Base-by-base conservation (phyloP, 306 rosid species). In the Lablab purpureus region DNA sequence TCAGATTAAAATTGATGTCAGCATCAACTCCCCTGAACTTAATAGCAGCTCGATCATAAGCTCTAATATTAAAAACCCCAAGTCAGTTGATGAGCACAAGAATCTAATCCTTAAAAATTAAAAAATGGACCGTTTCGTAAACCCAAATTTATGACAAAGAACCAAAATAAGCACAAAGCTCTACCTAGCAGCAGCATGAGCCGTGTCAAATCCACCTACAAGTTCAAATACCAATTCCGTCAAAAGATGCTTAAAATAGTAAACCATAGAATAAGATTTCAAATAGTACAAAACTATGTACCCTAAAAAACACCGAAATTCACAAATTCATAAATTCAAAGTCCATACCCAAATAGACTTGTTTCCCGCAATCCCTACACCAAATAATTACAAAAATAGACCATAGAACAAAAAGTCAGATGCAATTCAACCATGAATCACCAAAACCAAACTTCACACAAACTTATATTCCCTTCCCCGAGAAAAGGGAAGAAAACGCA, bases 141-240 rank as follows among this genome's bases (percentile, higher is more conserved):
- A 54, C 56, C 6, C n/a, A 65, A 67, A 51, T 36, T 12, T 21
- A 19, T 9, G 27, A 68, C 32, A 41, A 45, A 69, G 37, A 64
- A 47, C 28, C 8, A 74, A 78, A n/a, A 22, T 19, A 77, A 21
- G 32, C n/a, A 22, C 19, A 22, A 52, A 28, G 17, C 9, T 43
- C 59, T 85, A 95, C 99, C 98, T 93, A 36, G 99, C 99, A 19
- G 99, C 99, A 59, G 98, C 91, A 78, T 90, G 98, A 59, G 99
- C 99, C 56, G 99, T 95, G 91, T 95, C 99, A 79, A 95, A 95
- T 80, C 99, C 99, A 83, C 99, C 99, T 95, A 82, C 28, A 81
- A 63, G 67, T 14, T 66, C 84, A 81, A 87, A 77, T 47, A 76
- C 50, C 52, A 28, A 63, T 60, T 27, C 43, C 81, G 70, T 70